Percentiles rank a stretch among this genome's conserved stretches.
Conservation (phyloP, 2,329 filamentous ascomycete genomes). For the Colletotrichum ledebouriae region DNA sequence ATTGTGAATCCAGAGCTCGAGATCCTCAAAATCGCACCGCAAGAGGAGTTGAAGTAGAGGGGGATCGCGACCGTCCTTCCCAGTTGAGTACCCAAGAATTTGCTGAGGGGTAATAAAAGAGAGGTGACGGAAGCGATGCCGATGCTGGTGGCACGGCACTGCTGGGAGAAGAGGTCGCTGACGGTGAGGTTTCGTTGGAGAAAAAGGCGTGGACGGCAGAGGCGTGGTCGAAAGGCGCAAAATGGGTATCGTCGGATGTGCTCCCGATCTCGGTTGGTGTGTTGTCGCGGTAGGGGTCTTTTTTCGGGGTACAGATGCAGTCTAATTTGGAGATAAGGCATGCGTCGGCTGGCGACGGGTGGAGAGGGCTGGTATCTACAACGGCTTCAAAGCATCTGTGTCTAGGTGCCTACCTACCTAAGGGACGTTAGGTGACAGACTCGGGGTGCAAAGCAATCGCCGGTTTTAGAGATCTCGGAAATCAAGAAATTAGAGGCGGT, state of each 20-base stretch:
- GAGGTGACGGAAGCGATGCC: conserved; percentile 29
- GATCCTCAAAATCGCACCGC: background rate
- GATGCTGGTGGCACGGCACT: conserved; percentile 13
- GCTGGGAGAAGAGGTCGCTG: background rate
- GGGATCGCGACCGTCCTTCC: background rate
- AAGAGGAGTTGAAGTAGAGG: background rate
- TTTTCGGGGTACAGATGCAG: background rate
- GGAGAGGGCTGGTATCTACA: background rate
- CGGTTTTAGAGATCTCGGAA: too few species aligned
- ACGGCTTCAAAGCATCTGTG: background rate
- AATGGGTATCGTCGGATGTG: conserved; percentile 41
- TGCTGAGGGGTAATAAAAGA: background rate
- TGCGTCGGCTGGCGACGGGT: conserved; percentile 10
- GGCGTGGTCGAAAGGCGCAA: conserved; percentile 12
- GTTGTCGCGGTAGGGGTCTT: background rate
- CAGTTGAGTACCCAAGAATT: conserved; percentile 2
- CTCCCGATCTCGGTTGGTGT: conserved; percentile 35
- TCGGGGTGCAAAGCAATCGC: too few species aligned
- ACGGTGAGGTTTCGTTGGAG: conserved; percentile 15
- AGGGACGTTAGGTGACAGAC: too few species aligned
- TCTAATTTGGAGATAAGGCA: background rate
- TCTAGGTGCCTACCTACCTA: too few species aligned
- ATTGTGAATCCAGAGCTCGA: conserved; percentile 54
- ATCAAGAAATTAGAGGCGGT: too few species aligned
- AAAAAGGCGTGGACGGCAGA: conserved; percentile 8